Evolutionary conservation across 176 grass and related monocot species (phyloP), one percentile per base, ranked within the genome.

Genomic region (Oryza officinalis): DNA sequence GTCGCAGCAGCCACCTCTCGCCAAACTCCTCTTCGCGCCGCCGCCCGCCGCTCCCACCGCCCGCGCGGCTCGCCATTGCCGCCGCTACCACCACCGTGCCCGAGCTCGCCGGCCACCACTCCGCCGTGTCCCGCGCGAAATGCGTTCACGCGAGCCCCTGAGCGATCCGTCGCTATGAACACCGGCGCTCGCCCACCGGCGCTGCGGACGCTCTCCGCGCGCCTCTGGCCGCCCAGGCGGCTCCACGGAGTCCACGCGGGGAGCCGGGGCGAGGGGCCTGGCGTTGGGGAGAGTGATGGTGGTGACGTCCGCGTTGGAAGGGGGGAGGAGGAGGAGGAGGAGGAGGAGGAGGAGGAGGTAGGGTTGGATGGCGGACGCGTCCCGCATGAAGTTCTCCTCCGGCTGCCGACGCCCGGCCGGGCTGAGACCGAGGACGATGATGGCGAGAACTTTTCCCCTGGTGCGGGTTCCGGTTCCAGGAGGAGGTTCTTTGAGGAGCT

Each of bases 351-450:
- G 32, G 80, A 79, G 65, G 67, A 20, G 63, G 49, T 3, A 38
- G 71, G 83, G 35, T 63, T 17, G 12, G 91, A 86, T 80, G 50
- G 74, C 27, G 79, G 63, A 57, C 43, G 64, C 69, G 60, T 95
- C 67, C 59, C 89, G 8, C 80, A n/a, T 6, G 91, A 91, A 67
- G 27, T 82, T 23, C 75, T 98, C 43, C 91, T 98, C 79, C 67
- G 77, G 68, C 83, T 93, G 69, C 92, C 89, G 65, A 80, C 73
- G 45, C 52, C 89, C 12, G 72, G 76, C 35, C 81, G 49, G 46
- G 3, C 59, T 43, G 78, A 76, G 50, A 74, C n/a, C 79, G 45
- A 54, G 33, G 90, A 80, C 63, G 40, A 82, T 65, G 59, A 79
- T 12, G 81, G 83, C 54, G 83, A 91, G 35, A 65, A 27, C 18